Base-by-base conservation (phyloP, 306 rosid species). In the Benincasa hispida region DNA sequence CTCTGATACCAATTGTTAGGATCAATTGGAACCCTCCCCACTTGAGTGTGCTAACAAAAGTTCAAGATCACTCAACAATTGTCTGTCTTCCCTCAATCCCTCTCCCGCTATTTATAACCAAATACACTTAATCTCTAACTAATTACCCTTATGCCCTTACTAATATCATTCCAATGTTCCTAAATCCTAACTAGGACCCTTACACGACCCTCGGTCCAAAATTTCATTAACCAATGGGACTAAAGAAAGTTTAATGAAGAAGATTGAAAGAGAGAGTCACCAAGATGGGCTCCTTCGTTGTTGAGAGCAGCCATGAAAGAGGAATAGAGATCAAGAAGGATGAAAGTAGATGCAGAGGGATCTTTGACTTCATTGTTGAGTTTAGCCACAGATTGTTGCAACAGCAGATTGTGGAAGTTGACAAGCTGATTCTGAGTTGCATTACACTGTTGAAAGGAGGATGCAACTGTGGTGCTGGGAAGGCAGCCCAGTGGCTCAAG, bases 401-500 rank as follows among this genome's bases (percentile, higher is more conserved):
- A 77, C 79, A 90, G 83, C 30, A 30, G 60, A 88, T 94, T 94
- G 74, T 94, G 99, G 80, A 82, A 76, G 6, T 27, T 25, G 58
- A 81, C 92, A 0, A 92, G 83, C 13, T 4, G 27, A 83, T 92
- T 90, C 0, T 74, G 11, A 25, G 91, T 72, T 11, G 5, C 78
- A 12, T 90, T 88, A 84, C 99, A 94, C 5, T 22, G 65, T 14
- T 77, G 85, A 78, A 83, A 94, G 8, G 92, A 85, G 42, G 60
- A 58, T 17, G 58, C 5, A 1, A 55, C 77, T 19, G 96, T 92
- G 56, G 34, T 27, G 57, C 1, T 0, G 0, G 97, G 99, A 47
- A 94, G 92, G 65, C 99, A 94, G 35, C 97, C 97, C 62, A 92
- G 45, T 18, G 99, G 99, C 69, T 88, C 86, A 2, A 94, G 83